phyloP scores from a whole-genome alignment of 805 yeast genomes.

The Lipomyces sp. region DNA sequence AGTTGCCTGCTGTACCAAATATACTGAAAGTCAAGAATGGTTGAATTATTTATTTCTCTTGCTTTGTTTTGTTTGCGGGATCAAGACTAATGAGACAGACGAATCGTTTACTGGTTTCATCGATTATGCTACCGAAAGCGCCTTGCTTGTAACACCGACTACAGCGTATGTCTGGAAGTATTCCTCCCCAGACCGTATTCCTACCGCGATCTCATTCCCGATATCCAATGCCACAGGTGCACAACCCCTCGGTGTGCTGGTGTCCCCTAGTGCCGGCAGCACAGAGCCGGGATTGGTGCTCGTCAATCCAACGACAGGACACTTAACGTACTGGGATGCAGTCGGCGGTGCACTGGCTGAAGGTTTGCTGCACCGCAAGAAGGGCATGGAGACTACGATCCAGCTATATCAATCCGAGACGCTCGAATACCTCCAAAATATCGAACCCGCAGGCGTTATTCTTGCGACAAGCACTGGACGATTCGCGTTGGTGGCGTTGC shows the following conservation, averaged over 20 bases:
- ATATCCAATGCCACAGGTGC: constrained; percentile 21
- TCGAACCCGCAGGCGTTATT: constrained; percentile 76
- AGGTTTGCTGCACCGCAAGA: constrained; percentile 56
- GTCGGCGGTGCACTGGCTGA: constrained; percentile 71
- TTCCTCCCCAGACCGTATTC: constrained; percentile 62
- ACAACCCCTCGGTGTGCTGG: constrained; percentile 55
- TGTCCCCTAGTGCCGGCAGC: constrained; percentile 60
- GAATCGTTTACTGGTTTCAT: constrained; percentile 50
- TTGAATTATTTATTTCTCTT: background rate
- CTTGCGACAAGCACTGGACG: constrained; percentile 73
- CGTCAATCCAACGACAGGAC: constrained; percentile 63
- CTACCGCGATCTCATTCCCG: constrained; percentile 61
- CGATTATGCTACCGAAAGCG: constrained; percentile 55
- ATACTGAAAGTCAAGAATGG: constrained; percentile 40
- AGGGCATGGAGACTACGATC: constrained; percentile 42
- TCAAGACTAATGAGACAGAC: constrained; percentile 11
- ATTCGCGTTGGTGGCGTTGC: constrained; percentile 62
- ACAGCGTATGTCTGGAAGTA: constrained; percentile 72
- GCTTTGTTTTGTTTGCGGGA: background rate
- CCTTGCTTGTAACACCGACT: constrained; percentile 55
- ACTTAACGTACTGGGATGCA: constrained; percentile 71
- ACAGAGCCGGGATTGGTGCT: constrained; percentile 72
- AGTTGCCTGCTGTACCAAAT: constrained; percentile 61
- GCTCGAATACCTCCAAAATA: constrained; percentile 59
- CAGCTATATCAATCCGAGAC: constrained; percentile 53